These are phyloP conservation scores for Coniochaeta sp. DNA, from an alignment of 2,329 filamentous ascomycete species.

Conservation along the genomic window DNA sequence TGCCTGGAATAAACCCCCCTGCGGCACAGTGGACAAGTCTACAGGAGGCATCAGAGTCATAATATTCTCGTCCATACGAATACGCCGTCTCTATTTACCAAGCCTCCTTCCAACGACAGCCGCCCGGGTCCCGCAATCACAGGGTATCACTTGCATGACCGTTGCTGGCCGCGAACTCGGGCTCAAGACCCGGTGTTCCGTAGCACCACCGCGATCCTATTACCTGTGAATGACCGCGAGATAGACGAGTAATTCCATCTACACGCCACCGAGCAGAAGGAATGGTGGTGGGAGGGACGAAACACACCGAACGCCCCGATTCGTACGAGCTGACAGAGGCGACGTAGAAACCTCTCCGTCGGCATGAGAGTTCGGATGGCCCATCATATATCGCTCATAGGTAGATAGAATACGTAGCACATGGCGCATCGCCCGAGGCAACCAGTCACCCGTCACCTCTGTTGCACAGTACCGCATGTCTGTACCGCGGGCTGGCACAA, in stretches of 20 bases:
- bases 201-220: neutral
- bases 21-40: neutral
- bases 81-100: neutral
- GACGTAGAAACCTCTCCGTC: neutral
- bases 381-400: neutral
- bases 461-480: neutral
- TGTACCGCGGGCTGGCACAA: neutral
- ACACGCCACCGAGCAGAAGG: neutral
- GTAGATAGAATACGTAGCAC: neutral
- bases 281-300: neutral
- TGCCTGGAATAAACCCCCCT: neutral
- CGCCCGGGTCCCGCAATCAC: neutral
- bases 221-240: neutral
- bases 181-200: neutral
- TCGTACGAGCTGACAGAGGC: neutral
- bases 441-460: neutral
- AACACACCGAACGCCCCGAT: neutral
- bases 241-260: neutral
- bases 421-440: neutral
- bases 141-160: neutral
- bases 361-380: neutral
- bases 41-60: neutral
- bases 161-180: neutral
- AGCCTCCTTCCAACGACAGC: neutral
- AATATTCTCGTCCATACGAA: neutral